These are phyloP conservation scores for Pulveroboletus frians DNA, from an alignment of 768 basidiomycete species.

Conservation along the genomic window DNA sequence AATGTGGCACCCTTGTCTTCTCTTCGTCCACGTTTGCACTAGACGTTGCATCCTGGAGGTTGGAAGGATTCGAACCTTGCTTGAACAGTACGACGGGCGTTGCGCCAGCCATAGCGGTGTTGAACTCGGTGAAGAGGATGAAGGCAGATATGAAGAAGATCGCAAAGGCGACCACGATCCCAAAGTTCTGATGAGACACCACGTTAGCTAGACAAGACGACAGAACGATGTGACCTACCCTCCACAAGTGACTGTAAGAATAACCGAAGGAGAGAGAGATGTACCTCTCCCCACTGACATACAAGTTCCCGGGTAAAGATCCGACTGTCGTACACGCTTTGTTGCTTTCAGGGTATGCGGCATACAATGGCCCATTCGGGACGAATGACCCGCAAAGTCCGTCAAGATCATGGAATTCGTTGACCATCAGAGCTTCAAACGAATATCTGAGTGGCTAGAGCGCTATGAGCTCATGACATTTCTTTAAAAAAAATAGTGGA, in stretches of 20 bases:
- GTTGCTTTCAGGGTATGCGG: constrained; percentile 48
- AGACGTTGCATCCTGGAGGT: not conserved
- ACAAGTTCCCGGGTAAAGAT: constrained; percentile 50
- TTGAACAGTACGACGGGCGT: constrained; percentile 59
- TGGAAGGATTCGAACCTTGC: constrained; percentile 40
- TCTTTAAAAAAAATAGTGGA: constrained; percentile 31
- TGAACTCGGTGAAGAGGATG: constrained; percentile 56
- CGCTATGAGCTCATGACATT: not conserved
- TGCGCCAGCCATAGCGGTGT: constrained; percentile 33
- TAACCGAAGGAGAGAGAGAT: constrained; percentile 40
- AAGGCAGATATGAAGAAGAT: constrained; percentile 51
- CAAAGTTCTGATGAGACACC: constrained; percentile 46
- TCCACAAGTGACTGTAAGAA: constrained; percentile 45
- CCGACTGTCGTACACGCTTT: constrained; percentile 78
- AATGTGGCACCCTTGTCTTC: constrained; percentile 18
- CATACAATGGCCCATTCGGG: constrained; percentile 60
- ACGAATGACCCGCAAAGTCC: constrained; percentile 57
- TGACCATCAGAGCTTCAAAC: constrained; percentile 71
- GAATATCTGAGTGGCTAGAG: constrained; percentile 48
- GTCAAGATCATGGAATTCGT: constrained; percentile 73
- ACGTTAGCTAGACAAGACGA: constrained; percentile 18
- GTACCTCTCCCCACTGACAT: constrained; percentile 59
- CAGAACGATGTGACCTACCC: constrained; percentile 30
- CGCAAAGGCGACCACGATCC: constrained; percentile 64
- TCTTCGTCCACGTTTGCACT: constrained; percentile 28